Evolutionary conservation across 108 stramenopile species (phyloP).

Genomic region (Cylindrotheca fusiformis): DNA sequence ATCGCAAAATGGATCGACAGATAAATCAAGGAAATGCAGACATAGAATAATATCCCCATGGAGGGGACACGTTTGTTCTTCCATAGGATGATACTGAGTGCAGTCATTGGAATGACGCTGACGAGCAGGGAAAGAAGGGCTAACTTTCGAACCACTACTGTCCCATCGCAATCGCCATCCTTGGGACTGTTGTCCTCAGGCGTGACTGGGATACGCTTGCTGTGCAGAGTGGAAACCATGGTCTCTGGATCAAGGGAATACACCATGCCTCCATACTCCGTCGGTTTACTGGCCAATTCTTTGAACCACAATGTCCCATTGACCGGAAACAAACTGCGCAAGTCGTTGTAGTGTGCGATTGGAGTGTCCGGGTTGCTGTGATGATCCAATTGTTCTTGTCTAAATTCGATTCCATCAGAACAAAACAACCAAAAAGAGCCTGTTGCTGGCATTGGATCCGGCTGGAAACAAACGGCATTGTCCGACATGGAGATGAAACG

Average conservation of each 20-base stretch:
- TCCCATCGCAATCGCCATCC: neutral
- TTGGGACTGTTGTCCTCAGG: neutral
- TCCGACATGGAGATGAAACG: neutral
- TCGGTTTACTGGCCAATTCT: neutral
- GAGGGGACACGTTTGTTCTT: neutral
- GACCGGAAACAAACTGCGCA: neutral
- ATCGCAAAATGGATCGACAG: neutral
- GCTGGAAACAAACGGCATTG: neutral
- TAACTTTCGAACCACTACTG: neutral
- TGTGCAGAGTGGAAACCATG: neutral
- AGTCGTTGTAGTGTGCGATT: neutral
- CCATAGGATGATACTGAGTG: neutral
- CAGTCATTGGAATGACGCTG: neutral
- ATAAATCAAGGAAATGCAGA: neutral
- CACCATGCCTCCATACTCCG: neutral
- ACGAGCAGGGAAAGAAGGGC: neutral
- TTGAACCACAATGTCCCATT: neutral
- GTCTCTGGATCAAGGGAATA: neutral
- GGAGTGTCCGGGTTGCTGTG: neutral
- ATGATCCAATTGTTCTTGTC: neutral
- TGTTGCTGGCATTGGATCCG: too few species aligned
- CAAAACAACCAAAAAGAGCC: neutral
- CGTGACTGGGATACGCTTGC: neutral
- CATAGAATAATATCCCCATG: neutral
- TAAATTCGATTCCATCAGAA: neutral